Conservation (phyloP, 163 green algal species). For the Coccomyxa subellipsoidea region DNA sequence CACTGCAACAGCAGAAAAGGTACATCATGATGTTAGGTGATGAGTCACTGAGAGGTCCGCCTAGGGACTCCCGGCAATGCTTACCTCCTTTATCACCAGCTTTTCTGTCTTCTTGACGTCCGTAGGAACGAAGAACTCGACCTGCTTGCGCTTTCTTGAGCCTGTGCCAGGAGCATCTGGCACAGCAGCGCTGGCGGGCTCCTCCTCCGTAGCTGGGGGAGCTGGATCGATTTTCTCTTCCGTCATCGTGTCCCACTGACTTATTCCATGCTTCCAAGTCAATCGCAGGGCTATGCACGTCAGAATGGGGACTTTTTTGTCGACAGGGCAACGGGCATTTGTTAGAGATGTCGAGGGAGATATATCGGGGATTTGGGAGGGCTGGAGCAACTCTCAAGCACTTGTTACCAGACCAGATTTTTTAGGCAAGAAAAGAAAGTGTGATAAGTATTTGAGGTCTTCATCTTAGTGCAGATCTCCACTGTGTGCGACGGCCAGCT, state of each 20-base stretch:
- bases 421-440: too few species aligned
- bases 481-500: too few species aligned
- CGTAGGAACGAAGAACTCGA: conserved; percentile 6
- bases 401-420: too few species aligned
- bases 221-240: not conserved
- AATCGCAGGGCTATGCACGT: too few species aligned
- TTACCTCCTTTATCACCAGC: not conserved
- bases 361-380: too few species aligned
- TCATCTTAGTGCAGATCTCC: too few species aligned
- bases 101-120: not conserved
- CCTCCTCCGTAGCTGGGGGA: not conserved
- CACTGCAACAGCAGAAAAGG: not conserved
- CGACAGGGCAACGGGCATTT: too few species aligned
- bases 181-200: not conserved
- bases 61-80: not conserved
- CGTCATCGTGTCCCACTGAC: not conserved
- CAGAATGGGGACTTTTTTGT: too few species aligned
- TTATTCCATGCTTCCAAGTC: not conserved
- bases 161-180: not conserved
- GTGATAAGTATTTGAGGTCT: too few species aligned
- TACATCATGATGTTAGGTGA: not conserved
- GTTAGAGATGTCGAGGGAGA: too few species aligned
- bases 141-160: conserved; percentile 2
- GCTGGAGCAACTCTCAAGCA: too few species aligned
- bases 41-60: not conserved